These are phyloP conservation scores for Isabelozyma pseudorhagii DNA, from an alignment of 805 yeast genomes.

Conservation along the genomic window DNA sequence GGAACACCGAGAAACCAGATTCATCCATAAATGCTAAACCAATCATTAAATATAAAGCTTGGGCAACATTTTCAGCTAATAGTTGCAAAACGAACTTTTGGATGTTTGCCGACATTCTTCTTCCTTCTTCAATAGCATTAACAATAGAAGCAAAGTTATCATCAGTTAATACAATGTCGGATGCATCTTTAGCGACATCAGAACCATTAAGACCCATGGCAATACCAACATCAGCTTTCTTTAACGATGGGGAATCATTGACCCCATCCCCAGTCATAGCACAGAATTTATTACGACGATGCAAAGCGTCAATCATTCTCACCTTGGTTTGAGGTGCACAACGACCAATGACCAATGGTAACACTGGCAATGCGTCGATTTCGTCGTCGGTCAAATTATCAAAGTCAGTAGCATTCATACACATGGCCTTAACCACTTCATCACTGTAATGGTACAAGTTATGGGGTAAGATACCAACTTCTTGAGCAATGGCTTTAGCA, in stretches of 20 bases:
- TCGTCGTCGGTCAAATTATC: slow-evolving; percentile 29
- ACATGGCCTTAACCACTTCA: slow-evolving; percentile 33
- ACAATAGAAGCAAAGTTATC: slow-evolving; percentile 79
- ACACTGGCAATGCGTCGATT: slow-evolving; percentile 32
- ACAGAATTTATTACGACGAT: slow-evolving; percentile 32
- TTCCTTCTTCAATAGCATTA: slow-evolving; percentile 76
- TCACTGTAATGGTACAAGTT: slow-evolving; percentile 30
- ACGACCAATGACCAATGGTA: slow-evolving; percentile 39
- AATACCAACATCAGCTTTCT: slow-evolving; percentile 76
- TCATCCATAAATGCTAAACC: slow-evolving; percentile 35
- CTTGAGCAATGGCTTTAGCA: slow-evolving; percentile 76
- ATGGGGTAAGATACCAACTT: slow-evolving; percentile 71
- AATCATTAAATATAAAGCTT: slow-evolving; percentile 57
- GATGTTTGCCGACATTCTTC: slow-evolving; percentile 75
- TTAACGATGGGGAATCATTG: slow-evolving; percentile 75
- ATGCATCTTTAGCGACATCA: slow-evolving; percentile 82
- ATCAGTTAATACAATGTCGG: slow-evolving; percentile 66
- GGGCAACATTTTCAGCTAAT: slow-evolving; percentile 70
- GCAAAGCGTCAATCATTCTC: slow-evolving; percentile 40
- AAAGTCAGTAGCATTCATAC: slow-evolving; percentile 36
- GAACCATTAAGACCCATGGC: slow-evolving; percentile 80
- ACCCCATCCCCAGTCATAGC: slow-evolving; percentile 65
- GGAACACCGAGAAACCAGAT: slow-evolving; percentile 33
- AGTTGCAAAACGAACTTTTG: slow-evolving; percentile 75
- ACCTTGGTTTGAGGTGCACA: slow-evolving; percentile 42